Evolutionary conservation across 2,329 filamentous ascomycete species (phyloP).

Genomic region (Boeremia exigua): DNA sequence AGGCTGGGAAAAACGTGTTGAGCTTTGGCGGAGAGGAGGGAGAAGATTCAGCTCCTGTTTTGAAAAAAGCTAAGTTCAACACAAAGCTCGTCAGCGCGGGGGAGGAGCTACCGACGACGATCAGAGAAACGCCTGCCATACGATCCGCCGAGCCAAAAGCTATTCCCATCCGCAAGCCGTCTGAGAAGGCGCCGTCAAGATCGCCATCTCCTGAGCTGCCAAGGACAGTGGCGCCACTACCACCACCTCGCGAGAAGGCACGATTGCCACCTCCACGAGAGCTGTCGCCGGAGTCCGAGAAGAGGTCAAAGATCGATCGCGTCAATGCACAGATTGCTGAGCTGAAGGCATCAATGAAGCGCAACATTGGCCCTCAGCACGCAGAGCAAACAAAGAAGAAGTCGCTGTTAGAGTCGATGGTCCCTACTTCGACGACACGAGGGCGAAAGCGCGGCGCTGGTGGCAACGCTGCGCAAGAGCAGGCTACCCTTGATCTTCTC

Average conservation of each 20-base stretch:
- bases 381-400: constrained; percentile 55
- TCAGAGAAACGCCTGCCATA: constrained; percentile 28
- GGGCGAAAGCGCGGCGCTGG: constrained; percentile 73
- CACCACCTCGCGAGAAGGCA: constrained; percentile 25
- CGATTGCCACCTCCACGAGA: constrained; percentile 42
- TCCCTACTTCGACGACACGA: constrained; percentile 72
- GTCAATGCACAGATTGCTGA: constrained; percentile 83
- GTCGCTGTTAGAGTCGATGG: constrained; percentile 73
- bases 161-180: constrained; percentile 43
- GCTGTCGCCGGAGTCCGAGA: constrained; percentile 49
- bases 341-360: constrained; percentile 81
- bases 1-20: constrained; percentile 75
- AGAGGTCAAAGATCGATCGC: constrained; percentile 62
- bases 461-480: constrained; percentile 58
- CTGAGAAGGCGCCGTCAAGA: constrained; percentile 31
- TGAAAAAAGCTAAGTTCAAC: constrained; percentile 82
- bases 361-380: constrained; percentile 54
- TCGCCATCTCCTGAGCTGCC: constrained; percentile 33
- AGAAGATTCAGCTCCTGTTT: constrained; percentile 61
- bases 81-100: constrained; percentile 68
- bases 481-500: constrained; percentile 69
- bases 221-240: constrained; percentile 17
- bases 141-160: constrained; percentile 28
- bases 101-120: constrained; percentile 51
- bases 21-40: constrained; percentile 77